Evolutionary conservation across 2,329 filamentous ascomycete genomes (phyloP).

Genomic region (Daldinia eschscholtzii): DNA sequence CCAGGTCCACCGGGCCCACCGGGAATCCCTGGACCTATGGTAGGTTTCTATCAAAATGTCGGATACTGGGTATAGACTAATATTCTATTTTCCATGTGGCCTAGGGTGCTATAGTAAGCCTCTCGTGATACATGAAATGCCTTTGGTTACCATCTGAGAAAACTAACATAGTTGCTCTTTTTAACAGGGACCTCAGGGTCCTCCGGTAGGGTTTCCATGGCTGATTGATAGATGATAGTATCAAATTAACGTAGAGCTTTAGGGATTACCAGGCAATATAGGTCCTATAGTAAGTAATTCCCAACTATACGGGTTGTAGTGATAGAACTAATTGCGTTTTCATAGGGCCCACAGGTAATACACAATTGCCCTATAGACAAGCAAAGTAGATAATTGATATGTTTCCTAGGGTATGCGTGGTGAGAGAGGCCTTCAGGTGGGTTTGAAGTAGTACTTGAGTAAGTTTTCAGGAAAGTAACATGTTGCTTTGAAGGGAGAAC

Average conservation of each 20-base stretch:
- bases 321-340: too few species aligned
- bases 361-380: neutral
- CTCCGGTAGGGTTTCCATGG: neutral
- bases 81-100: neutral
- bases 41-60: neutral
- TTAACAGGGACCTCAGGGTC: neutral
- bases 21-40: neutral
- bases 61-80: neutral
- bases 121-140: neutral
- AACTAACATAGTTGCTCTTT: neutral
- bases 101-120: neutral
- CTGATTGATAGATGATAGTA: neutral
- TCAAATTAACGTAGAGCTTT: neutral
- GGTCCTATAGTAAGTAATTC: neutral
- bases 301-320: neutral
- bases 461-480: neutral
- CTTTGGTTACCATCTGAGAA: neutral
- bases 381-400: neutral
- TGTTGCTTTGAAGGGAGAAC: neutral
- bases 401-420: neutral
- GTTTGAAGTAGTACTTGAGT: neutral
- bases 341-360: neutral
- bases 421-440: neutral
- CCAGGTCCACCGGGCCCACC: slow-evolving; percentile 2
- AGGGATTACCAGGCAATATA: neutral